These are phyloP conservation scores for Oldenlandia corymbosa DNA, from an alignment of 257 asterid genomes.

Conservation along the genomic window DNA sequence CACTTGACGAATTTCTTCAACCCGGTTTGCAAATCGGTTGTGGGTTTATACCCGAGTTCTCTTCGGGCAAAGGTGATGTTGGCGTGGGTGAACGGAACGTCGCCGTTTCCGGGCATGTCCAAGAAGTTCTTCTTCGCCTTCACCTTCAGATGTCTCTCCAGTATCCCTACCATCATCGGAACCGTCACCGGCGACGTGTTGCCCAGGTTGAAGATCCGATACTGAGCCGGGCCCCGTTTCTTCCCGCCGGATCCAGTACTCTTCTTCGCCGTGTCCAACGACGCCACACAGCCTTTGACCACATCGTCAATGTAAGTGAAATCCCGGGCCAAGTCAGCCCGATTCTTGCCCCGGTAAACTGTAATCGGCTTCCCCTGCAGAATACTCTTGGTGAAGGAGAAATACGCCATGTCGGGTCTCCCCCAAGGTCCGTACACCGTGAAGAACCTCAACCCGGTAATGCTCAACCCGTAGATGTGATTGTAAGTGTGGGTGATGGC, in stretches of 20 bases:
- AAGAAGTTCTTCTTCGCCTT: conserved; percentile 58
- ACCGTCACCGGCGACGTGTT: conserved; percentile 76
- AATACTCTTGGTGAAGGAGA: conserved; percentile 56
- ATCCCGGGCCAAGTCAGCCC: conserved; percentile 70
- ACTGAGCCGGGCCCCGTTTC: conserved; percentile 63
- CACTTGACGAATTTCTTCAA: conserved; percentile 71
- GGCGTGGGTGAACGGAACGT: conserved; percentile 79
- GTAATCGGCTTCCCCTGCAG: conserved; percentile 62
- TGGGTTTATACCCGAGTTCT: conserved; percentile 69
- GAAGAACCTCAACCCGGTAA: conserved; percentile 71
- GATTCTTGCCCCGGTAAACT: conserved; percentile 63
- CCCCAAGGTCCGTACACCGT: conserved; percentile 90
- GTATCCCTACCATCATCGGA: conserved; percentile 66
- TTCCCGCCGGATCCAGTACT: conserved; percentile 91
- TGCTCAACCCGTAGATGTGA: conserved; percentile 67
- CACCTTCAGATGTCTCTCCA: conserved; percentile 63
- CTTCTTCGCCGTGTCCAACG: conserved; percentile 59
- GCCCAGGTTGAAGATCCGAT: conserved; percentile 69
- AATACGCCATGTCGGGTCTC: conserved; percentile 85
- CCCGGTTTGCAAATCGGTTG: conserved; percentile 83
- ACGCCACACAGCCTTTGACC: conserved; percentile 67
- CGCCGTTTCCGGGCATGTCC: conserved; percentile 87
- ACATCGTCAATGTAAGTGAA: conserved; percentile 77
- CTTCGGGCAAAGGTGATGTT: conserved; percentile 60
- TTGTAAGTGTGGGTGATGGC: conserved; percentile 63